Evolutionary conservation across 345 rosid genomes (phyloP).

Genomic region (Eucalyptus pauciflora): DNA sequence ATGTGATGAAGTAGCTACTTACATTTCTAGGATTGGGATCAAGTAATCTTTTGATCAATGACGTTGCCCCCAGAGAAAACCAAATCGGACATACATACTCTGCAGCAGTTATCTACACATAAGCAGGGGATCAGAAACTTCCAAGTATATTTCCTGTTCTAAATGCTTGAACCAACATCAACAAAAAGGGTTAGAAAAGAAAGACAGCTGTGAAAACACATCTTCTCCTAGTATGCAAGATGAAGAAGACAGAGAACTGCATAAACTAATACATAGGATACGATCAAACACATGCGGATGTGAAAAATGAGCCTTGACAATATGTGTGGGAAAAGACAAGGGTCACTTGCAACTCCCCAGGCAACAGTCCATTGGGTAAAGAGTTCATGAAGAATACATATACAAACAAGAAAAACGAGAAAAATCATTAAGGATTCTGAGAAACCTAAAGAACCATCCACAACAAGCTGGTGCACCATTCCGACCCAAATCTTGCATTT

Average conservation of each 20-base stretch:
- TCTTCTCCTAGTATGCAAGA: background rate
- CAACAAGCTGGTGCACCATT: background rate
- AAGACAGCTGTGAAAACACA: background rate
- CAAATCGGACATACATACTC: conserved; percentile 69
- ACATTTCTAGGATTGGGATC: conserved; percentile 76
- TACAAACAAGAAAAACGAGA: background rate
- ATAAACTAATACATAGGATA: background rate
- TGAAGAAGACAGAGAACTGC: background rate
- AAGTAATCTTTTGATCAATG: conserved; percentile 64
- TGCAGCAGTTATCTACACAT: conserved; percentile 60
- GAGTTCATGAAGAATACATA: background rate
- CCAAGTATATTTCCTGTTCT: background rate
- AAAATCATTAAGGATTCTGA: background rate
- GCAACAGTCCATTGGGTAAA: background rate
- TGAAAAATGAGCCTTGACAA: background rate
- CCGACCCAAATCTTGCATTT: background rate
- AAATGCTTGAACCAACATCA: background rate
- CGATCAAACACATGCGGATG: background rate
- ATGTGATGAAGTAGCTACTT: conserved; percentile 15
- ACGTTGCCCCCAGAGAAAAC: conserved; percentile 67
- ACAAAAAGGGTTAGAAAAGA: background rate
- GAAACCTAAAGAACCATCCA: background rate
- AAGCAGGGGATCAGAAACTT: background rate
- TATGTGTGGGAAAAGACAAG: background rate
- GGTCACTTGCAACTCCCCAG: background rate